Conservation (phyloP, 2,329 filamentous ascomycete genomes). For the Pseudogymnoascus sp. region DNA sequence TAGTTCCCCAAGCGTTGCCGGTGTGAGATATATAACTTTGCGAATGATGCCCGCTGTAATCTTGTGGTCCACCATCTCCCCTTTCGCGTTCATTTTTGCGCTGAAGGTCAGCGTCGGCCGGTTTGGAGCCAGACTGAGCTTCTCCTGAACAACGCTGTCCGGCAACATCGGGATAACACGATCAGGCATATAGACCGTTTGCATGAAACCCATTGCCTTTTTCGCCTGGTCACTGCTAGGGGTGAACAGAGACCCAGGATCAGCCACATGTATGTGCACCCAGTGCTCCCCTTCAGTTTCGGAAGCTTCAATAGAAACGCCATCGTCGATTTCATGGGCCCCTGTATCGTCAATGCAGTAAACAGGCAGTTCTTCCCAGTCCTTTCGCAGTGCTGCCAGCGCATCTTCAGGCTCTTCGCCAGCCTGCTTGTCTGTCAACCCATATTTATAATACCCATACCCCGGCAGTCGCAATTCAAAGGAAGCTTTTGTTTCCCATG, state of each 20-base stretch:
- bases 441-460: conserved; percentile 29
- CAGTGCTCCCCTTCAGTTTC: conserved; percentile 51
- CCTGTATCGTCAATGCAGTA: conserved; percentile 65
- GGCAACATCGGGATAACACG: conserved; percentile 53
- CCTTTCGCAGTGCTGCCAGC: conserved; percentile 47
- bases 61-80: conserved; percentile 46
- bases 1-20: conserved; percentile 38
- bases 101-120: conserved; percentile 55
- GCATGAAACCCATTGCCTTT: conserved; percentile 52
- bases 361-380: conserved; percentile 52
- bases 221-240: conserved; percentile 50
- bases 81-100: conserved; percentile 45
- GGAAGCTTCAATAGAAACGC: conserved; percentile 60
- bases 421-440: conserved; percentile 21
- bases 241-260: conserved; percentile 63
- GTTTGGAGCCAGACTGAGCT: conserved; percentile 47
- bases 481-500: conserved; percentile 61
- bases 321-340: conserved; percentile 71
- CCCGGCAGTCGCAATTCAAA: conserved; percentile 52
- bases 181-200: conserved; percentile 54
- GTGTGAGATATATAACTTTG: conserved; percentile 51
- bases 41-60: conserved; percentile 47
- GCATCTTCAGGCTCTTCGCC: conserved; percentile 34
- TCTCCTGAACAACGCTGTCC: conserved; percentile 37
- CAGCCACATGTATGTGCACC: conserved; percentile 72